Percentiles rank a stretch among this genome's conserved stretches.
phyloP scores from a whole-genome alignment of 352 stramenopile genomes.

The Phytophthora kernoviae region DNA sequence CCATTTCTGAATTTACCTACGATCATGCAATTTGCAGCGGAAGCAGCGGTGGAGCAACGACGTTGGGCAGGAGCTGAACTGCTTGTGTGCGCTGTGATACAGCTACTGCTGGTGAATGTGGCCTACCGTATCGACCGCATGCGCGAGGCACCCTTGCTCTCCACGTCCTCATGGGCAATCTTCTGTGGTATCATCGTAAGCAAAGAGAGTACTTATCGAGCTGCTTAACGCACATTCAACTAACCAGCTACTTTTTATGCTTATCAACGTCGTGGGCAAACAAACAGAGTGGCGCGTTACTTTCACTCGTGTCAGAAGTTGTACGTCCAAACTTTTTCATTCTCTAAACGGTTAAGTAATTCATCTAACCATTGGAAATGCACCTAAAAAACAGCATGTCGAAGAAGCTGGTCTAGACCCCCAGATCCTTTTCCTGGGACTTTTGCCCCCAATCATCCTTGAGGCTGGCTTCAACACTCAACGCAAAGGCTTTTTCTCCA shows the following conservation, averaged over 20 bases:
- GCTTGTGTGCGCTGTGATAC: constrained; percentile 64
- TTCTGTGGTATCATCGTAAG: constrained; percentile 50
- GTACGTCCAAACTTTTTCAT: constrained; percentile 16
- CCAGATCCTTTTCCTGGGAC: constrained; percentile 64
- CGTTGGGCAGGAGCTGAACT: constrained; percentile 65
- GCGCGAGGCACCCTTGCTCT: constrained; percentile 47
- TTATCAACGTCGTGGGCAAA: not conserved
- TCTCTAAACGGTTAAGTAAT: not conserved
- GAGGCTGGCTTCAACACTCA: constrained; percentile 72
- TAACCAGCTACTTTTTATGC: too few relatives aligned
- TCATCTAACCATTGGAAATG: not conserved
- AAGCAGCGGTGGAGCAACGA: constrained; percentile 35
- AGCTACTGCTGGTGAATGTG: constrained; percentile 67
- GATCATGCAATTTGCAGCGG: constrained; percentile 24
- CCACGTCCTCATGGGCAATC: constrained; percentile 72
- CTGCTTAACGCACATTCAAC: too few relatives aligned
- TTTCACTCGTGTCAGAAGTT: constrained; percentile 46
- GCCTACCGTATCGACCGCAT: constrained; percentile 67
- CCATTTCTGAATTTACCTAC: not conserved
- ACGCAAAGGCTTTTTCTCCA: constrained; percentile 64
- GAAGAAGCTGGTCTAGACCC: constrained; percentile 54
- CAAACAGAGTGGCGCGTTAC: constrained; percentile 41
- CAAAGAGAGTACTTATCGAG: too few relatives aligned
- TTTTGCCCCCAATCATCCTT: constrained; percentile 69
- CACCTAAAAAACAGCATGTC: constrained; percentile 33